These are phyloP conservation scores for Macrophomina pseudophaseolina DNA, from an alignment of 2,329 filamentous ascomycete genomes.

Conservation along the genomic window DNA sequence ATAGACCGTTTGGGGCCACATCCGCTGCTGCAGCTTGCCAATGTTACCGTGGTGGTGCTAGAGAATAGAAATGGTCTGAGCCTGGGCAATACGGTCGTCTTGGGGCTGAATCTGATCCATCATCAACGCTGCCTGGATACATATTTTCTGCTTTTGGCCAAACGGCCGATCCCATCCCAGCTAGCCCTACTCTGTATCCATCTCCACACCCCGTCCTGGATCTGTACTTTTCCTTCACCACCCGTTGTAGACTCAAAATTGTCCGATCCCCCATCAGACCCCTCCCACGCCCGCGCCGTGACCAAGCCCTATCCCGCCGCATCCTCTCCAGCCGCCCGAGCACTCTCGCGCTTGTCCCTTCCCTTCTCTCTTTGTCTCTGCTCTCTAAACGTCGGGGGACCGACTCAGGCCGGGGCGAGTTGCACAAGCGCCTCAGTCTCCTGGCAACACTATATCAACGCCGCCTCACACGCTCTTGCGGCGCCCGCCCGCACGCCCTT, in stretches of 20 bases:
- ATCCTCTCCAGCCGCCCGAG: background rate
- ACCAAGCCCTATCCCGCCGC: background rate
- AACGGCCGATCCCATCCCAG: conserved; percentile 40
- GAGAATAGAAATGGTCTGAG: conserved; percentile 51
- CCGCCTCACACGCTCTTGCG: conserved; percentile 15
- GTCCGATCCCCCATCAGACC: conserved; percentile 17
- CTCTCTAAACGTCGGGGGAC: conserved; percentile 33
- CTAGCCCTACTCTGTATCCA: conserved; percentile 43
- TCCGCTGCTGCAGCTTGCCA: conserved; percentile 54
- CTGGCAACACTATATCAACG: conserved; percentile 25
- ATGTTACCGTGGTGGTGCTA: conserved; percentile 51
- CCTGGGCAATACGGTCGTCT: conserved; percentile 47
- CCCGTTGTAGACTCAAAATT: conserved; percentile 22
- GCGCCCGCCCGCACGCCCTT: background rate
- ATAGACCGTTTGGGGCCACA: conserved; percentile 48
- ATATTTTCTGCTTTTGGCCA: conserved; percentile 45
- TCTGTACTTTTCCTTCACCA: conserved; percentile 29
- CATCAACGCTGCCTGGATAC: conserved; percentile 42
- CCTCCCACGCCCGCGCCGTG: conserved; percentile 1
- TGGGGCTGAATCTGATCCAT: conserved; percentile 53
- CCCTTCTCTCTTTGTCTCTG: conserved; percentile 5
- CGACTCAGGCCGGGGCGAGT: conserved; percentile 34
- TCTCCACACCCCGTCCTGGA: conserved; percentile 30
- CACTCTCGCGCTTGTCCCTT: background rate
- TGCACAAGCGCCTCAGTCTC: conserved; percentile 36